Evolutionary conservation across 305 asterid genomes (phyloP).

Genomic region (Solanum hybrid): DNA sequence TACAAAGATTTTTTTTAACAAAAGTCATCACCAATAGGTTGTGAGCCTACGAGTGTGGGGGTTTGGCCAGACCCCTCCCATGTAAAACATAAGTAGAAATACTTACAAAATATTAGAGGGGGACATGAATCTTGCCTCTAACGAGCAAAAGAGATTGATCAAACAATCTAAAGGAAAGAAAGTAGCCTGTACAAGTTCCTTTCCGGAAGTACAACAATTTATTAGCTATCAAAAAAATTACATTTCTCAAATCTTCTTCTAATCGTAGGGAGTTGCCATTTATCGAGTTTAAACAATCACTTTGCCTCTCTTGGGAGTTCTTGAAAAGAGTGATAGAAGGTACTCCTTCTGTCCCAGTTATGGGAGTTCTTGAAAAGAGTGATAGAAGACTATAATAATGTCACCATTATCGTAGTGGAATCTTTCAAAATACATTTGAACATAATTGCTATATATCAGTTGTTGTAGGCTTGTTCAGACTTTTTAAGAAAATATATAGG

Average conservation of each 20-base stretch:
- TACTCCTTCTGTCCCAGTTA: too few relatives aligned
- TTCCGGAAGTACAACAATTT: too few relatives aligned
- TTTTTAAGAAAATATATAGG: too few relatives aligned
- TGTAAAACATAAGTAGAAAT: background rate
- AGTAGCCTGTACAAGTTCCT: too few relatives aligned
- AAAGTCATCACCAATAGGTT: background rate
- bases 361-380: too few relatives aligned
- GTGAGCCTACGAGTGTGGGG: background rate
- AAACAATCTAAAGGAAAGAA: too few relatives aligned
- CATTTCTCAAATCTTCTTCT: too few relatives aligned
- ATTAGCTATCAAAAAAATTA: too few relatives aligned
- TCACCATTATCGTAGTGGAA: background rate
- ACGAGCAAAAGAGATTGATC: background rate
- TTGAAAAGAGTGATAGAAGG: too few relatives aligned
- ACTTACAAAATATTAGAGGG: background rate
- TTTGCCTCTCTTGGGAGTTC: too few relatives aligned
- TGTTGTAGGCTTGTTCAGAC: background rate
- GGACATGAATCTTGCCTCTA: background rate
- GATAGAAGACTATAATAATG: background rate
- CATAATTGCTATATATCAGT: background rate
- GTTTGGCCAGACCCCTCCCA: background rate
- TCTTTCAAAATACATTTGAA: background rate
- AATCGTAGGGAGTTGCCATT: too few relatives aligned
- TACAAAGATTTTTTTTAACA: background rate
- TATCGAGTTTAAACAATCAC: too few relatives aligned